Conservation (phyloP, 345 rosid species). For the Rhodamnia argentea region DNA sequence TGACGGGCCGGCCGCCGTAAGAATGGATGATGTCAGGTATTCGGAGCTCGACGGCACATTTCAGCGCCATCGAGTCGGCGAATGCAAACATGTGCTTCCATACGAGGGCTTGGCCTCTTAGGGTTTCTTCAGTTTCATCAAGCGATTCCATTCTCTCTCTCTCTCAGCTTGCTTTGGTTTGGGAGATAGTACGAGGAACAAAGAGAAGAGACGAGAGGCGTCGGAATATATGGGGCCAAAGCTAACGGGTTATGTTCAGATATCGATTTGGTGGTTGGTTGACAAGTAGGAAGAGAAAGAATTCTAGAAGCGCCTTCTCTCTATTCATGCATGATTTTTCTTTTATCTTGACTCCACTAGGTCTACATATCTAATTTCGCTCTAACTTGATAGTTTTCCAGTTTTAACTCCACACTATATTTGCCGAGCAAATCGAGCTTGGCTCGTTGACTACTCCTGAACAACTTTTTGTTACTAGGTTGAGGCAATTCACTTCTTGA, state of each 20-base stretch:
- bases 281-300: not conserved
- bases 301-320: not conserved
- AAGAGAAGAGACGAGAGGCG: not conserved
- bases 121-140: not conserved
- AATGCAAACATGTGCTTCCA: constrained; percentile 13
- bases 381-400: not conserved
- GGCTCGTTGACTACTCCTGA: not conserved
- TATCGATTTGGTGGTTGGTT: not conserved
- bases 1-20: constrained; percentile 2
- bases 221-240: not conserved
- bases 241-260: not conserved
- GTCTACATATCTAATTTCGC: not conserved
- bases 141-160: not conserved
- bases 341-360: not conserved
- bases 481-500: not conserved
- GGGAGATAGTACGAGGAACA: not conserved
- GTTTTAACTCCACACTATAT: not conserved
- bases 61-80: constrained; percentile 19
- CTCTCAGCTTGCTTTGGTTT: not conserved
- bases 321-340: not conserved
- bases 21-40: constrained; percentile 24
- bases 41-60: constrained; percentile 19
- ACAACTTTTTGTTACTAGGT: not conserved
- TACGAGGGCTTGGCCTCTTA: constrained; percentile 13
- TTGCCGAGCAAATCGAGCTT: not conserved